These are phyloP conservation scores for Purpureocillium lavendulum DNA, from an alignment of 2,329 filamentous ascomycete genomes.

Conservation along the genomic window DNA sequence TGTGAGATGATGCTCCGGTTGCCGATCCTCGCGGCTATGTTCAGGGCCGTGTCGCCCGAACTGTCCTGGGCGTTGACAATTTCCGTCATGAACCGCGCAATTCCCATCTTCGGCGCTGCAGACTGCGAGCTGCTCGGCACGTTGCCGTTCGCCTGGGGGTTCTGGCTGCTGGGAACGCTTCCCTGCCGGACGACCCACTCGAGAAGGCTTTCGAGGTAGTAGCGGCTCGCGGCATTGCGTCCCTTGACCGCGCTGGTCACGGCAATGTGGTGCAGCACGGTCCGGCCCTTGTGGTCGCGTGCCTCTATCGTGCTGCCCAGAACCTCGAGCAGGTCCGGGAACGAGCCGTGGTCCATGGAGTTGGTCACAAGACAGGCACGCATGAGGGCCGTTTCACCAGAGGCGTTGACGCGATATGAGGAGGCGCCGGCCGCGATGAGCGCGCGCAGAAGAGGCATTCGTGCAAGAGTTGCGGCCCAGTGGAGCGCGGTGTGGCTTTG, in stretches of 20 bases:
- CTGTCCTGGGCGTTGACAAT: slow-evolving; percentile 95
- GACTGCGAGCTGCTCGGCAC: slow-evolving; percentile 30
- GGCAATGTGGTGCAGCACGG: slow-evolving; percentile 92
- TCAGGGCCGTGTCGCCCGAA: slow-evolving; percentile 88
- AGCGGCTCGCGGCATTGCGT: slow-evolving; percentile 81
- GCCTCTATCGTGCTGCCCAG: slow-evolving; percentile 86
- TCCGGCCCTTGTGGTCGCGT: slow-evolving; percentile 79
- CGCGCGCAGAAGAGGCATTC: slow-evolving; percentile 71
- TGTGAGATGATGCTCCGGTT: slow-evolving; percentile 96
- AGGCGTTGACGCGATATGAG: slow-evolving; percentile 78
- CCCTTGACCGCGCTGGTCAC: slow-evolving; percentile 94
- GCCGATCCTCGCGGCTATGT: slow-evolving; percentile 85
- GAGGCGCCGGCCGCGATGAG: slow-evolving; percentile 80
- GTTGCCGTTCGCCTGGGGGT: slow-evolving; percentile 21
- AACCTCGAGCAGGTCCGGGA: slow-evolving; percentile 83
- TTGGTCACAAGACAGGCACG: slow-evolving; percentile 90
- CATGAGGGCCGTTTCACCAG: slow-evolving; percentile 88
- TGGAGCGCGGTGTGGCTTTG: slow-evolving; percentile 87
- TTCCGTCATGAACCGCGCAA: slow-evolving; percentile 91
- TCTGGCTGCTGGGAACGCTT: slow-evolving; percentile 49
- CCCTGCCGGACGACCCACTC: slow-evolving; percentile 91
- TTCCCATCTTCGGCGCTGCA: slow-evolving; percentile 60
- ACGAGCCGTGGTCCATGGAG: slow-evolving; percentile 83
- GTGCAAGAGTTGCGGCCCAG: slow-evolving; percentile 90
- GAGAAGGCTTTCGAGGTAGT: slow-evolving; percentile 89